Evolutionary conservation across 1,284 basidiomycete species (phyloP), one percentile per base, ranked within the genome.

Genomic region (Pyrrhoderma lamaoense): DNA sequence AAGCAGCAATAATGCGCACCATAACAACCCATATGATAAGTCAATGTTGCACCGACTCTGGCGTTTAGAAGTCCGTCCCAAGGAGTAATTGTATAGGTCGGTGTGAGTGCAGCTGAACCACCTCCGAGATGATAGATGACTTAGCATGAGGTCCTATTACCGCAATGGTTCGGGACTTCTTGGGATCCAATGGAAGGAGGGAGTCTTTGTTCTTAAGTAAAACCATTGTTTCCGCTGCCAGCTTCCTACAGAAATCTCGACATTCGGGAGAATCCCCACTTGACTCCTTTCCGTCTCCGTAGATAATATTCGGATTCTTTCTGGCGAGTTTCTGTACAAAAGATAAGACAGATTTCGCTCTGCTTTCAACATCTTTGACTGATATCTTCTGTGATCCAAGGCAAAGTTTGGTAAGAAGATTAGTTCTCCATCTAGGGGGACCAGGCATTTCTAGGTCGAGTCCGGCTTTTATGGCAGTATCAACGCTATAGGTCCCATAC

Each of bases 401-500:
- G 43, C 68, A 72, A 45, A 82, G 79, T 22, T 73, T 70, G 14
- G 84, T 71, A 44, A 84, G 73, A 5, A 71, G 55, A 2, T 69
- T 64, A 1, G 75, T 79, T 49, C 84, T 72, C 82, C 80, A 85
- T 38, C 78, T 74, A 18, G 79, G 72, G 5, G 76, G 75, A 3
- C 80, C 81, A 2, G 81, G 81, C 81, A 85, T 85, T 64, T 86
- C 82, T 19, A 85, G 72, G 60, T 84, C 82, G 9, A 85, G 64
- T 0, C 80, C 79, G 3, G 82, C 83, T 57, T 84, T 83, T 59
- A 85, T 70, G 1, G 76, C 66, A 37, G 70, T 64, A 57, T 78
- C 78, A 36, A 76, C 71, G 47, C 76, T 74, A 63, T 84, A 84
- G 0, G 77, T 79, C 7, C 82, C 82, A 60, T 72, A 77, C 80